Evolutionary conservation across 495 filamentous ascomycete species (phyloP).

Genomic region (Darksidea phi): DNA sequence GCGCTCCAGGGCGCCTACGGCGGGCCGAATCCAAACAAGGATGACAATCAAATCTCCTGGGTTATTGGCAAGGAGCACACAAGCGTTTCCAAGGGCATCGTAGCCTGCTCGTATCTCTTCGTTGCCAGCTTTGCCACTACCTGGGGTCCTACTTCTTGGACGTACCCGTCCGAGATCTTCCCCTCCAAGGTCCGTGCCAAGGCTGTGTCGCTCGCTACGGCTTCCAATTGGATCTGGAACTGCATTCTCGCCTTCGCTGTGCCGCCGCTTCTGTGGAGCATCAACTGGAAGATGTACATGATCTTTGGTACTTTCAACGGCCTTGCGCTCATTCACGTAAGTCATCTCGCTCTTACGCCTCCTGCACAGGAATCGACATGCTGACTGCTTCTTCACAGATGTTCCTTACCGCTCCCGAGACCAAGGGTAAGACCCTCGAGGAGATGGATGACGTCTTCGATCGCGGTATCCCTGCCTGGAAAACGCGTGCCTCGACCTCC

Average conservation of each 20-base stretch:
- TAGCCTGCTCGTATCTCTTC: conserved; percentile 65
- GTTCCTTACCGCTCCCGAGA: conserved; percentile 59
- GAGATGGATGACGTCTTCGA: conserved; percentile 45
- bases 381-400: conserved; percentile 37
- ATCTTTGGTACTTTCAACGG: conserved; percentile 53
- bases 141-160: conserved; percentile 61
- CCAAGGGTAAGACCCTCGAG: conserved; percentile 50
- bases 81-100: conserved; percentile 51
- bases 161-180: conserved; percentile 67
- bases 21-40: conserved; percentile 20
- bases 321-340: conserved; percentile 53
- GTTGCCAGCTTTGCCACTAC: conserved; percentile 62
- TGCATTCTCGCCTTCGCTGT: conserved; percentile 52
- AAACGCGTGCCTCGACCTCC: conserved; percentile 23
- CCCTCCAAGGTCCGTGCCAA: conserved; percentile 65
- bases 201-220: conserved; percentile 63
- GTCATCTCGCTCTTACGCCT: neutral
- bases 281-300: conserved; percentile 59
- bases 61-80: conserved; percentile 24
- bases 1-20: conserved; percentile 37
- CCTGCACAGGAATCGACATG: neutral
- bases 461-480: conserved; percentile 40
- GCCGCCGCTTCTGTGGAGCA: conserved; percentile 52
- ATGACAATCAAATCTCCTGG: conserved; percentile 35
- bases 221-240: conserved; percentile 62